Conservation (phyloP, 192 early-diverging fungal genomes). For the Phycomyces blakesleeanus region DNA sequence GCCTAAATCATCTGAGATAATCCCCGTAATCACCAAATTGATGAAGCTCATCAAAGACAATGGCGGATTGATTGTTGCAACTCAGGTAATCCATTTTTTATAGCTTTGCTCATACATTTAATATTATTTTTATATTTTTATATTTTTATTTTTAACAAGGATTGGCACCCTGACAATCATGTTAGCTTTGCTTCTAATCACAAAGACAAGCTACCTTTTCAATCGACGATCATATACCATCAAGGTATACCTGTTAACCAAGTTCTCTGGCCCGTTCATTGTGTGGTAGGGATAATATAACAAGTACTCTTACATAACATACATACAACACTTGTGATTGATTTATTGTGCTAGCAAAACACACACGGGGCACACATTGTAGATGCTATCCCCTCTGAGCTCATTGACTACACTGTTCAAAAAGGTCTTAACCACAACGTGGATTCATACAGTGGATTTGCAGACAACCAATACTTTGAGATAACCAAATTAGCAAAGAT, state of each 20-base stretch:
- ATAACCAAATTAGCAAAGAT: slow-evolving; percentile 21
- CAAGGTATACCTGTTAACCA: slow-evolving; percentile 9
- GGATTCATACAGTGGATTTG: slow-evolving; percentile 34
- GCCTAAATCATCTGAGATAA: slow-evolving; percentile 6
- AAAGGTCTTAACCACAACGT: slow-evolving; percentile 27
- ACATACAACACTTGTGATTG: background rate
- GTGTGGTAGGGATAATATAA: slow-evolving; percentile 23
- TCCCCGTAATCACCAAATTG: slow-evolving; percentile 17
- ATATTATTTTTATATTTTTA: background rate
- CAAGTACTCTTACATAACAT: background rate
- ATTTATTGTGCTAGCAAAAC: slow-evolving; percentile 14
- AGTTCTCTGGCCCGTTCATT: slow-evolving; percentile 31
- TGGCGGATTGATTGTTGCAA: slow-evolving; percentile 18
- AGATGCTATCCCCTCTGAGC: background rate
- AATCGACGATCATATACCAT: slow-evolving; percentile 15
- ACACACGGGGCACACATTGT: slow-evolving; percentile 15
- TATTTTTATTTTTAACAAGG: slow-evolving; percentile 3
- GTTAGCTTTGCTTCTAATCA: slow-evolving; percentile 30
- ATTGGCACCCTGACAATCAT: slow-evolving; percentile 34
- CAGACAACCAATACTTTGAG: slow-evolving; percentile 24
- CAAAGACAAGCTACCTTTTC: slow-evolving; percentile 12
- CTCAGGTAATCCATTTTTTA: slow-evolving; percentile 9
- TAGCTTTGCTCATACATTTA: background rate
- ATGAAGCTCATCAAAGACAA: slow-evolving; percentile 6
- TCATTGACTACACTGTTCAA: slow-evolving; percentile 8